A percentile compares a stretch with the other conserved stretches of the same genome.
These are phyloP conservation scores for Cyclocybe cylindracea DNA, from an alignment of 768 basidiomycete genomes.

Conservation along the genomic window DNA sequence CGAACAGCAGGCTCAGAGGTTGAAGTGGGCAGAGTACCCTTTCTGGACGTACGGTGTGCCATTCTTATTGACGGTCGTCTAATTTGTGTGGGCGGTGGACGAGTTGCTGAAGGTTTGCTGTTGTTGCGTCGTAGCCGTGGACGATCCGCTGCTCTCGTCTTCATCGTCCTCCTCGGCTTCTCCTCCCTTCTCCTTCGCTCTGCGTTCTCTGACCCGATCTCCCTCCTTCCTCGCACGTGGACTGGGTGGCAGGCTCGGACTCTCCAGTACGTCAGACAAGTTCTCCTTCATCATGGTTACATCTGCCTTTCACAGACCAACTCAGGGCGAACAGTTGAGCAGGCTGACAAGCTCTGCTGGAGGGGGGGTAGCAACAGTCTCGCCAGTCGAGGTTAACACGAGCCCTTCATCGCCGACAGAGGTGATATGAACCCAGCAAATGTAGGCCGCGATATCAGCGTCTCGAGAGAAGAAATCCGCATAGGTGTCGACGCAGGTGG, in stretches of 20 bases:
- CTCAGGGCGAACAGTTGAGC: slow-evolving; percentile 68
- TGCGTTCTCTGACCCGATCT: slow-evolving; percentile 26
- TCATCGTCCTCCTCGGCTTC: slow-evolving; percentile 13
- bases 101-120: slow-evolving; percentile 5
- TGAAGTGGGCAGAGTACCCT: slow-evolving; percentile 31
- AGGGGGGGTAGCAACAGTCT: slow-evolving; percentile 69
- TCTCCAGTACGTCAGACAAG: slow-evolving; percentile 24
- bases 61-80: slow-evolving; percentile 60
- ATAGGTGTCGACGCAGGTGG: slow-evolving; percentile 20
- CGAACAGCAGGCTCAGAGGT: slow-evolving; percentile 31
- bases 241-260: slow-evolving; percentile 41
- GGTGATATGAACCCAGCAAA: slow-evolving; percentile 40
- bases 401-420: slow-evolving; percentile 70
- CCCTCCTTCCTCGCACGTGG: slow-evolving; percentile 50
- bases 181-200: slow-evolving; percentile 12
- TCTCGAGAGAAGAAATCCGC: slow-evolving; percentile 40
- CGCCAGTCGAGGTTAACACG: slow-evolving; percentile 76
- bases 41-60: slow-evolving; percentile 32
- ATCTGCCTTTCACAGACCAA: slow-evolving; percentile 45
- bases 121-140: slow-evolving; percentile 2
- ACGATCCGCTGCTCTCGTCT: slow-evolving; percentile 11
- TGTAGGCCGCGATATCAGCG: slow-evolving; percentile 48
- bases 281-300: slow-evolving; percentile 27
- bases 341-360: slow-evolving; percentile 66
- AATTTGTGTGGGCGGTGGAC: slow-evolving; percentile 46